Evolutionary conservation across 1,139 yeast genomes (phyloP), one percentile per base, ranked within the genome.

Genomic region (Debaryomycetaceae sp.): DNA sequence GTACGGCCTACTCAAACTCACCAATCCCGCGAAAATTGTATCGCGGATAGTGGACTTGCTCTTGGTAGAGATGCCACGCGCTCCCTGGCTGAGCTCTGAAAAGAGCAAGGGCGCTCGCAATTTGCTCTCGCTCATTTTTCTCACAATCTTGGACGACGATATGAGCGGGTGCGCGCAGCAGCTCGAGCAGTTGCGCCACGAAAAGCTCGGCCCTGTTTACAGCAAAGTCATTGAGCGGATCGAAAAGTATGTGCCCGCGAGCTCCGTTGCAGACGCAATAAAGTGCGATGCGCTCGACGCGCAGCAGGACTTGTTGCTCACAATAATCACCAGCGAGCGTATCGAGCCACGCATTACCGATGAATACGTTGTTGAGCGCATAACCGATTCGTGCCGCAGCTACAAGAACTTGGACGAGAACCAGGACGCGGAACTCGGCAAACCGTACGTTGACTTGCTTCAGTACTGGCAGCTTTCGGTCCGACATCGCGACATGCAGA

Each of bases 21-120:
- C 96, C 2, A 87, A 87, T 45, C 97, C 97, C 3, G 73, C 85
- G 53, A 73, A 80, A 29, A 75, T 87, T 23, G 73, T 83, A 56
- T 79, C 86, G 33, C 74, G 80, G 16, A 57, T 86, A 43, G 66
- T 86, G 20, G 95, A 85, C 44, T 49, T 87, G 33, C 72, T 87
- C 37, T 69, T 87, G 52, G 81, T 86, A 14, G 85, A 79, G 41
- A 77, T 93, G 21, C 78, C 70, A 1, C 35, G 45, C 3, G 30
- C 47, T 4, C 48, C 55, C 2, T 32, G 34, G 14, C 41, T 45
- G 41, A 44, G 50, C 5, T 24, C 29, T n/a, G 26, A 42, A 5
- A 43, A 53, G 23, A 47, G 61, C 1, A 73, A 77, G 35, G 83
- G 82, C 8, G 22, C 27, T 8, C 27, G 15, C 27, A 70, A 71